A percentile compares a stretch with the other conserved stretches of the same genome.
Evolutionary conservation across 306 rosid species (phyloP).

Genomic region (Trichosanthes cucumerina): DNA sequence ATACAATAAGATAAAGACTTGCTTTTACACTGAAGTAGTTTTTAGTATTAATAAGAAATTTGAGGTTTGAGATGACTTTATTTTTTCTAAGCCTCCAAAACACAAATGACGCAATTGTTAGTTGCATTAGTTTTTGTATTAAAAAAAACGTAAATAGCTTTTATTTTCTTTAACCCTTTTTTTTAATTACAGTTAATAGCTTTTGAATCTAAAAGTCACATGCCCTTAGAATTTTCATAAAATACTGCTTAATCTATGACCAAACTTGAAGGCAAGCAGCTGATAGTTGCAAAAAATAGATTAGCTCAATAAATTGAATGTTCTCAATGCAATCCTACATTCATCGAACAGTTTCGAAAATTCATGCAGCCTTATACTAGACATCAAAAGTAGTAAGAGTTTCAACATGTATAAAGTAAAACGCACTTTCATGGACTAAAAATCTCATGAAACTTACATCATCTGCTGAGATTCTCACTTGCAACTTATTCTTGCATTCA

Average conservation of each 20-base stretch:
- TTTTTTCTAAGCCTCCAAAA: neutral
- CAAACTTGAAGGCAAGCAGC: neutral
- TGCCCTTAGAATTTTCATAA: neutral
- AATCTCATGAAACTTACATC: constrained; percentile 50
- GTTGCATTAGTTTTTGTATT: neutral
- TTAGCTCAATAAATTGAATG: neutral
- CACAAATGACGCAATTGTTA: neutral
- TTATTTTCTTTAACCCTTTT: neutral
- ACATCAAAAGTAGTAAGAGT: neutral
- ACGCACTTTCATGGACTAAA: neutral
- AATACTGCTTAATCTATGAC: too few relatives aligned
- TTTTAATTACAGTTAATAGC: neutral
- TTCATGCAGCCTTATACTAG: neutral
- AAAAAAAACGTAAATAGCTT: neutral
- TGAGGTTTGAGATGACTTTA: neutral
- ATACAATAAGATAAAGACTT: neutral
- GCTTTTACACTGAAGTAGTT: neutral
- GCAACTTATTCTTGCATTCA: constrained; percentile 82
- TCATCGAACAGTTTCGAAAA: neutral
- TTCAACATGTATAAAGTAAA: neutral
- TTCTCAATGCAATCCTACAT: neutral
- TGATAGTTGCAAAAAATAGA: neutral
- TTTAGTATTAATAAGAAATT: neutral
- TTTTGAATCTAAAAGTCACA: neutral
- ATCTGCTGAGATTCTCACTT: constrained; percentile 77